These are phyloP conservation scores for Fistulinella prunicolor DNA, from an alignment of 768 basidiomycete species.

Conservation along the genomic window DNA sequence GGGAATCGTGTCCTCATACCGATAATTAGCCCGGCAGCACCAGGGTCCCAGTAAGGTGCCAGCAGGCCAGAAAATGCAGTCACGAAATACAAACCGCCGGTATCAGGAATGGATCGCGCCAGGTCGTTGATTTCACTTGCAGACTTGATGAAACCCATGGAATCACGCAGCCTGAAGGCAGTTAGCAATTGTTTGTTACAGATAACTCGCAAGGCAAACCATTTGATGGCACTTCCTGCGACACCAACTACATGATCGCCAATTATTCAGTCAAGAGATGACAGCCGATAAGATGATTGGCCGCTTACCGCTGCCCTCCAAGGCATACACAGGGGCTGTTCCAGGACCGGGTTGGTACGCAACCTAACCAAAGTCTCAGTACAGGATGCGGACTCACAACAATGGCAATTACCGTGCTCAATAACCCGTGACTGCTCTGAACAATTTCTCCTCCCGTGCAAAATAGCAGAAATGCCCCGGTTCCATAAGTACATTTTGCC, in stretches of 20 bases:
- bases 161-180: slow-evolving; percentile 72
- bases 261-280: neutral
- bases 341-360: slow-evolving; percentile 85
- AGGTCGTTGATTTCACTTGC: slow-evolving; percentile 84
- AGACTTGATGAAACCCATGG: slow-evolving; percentile 75
- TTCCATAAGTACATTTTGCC: slow-evolving; percentile 98
- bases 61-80: slow-evolving; percentile 95
- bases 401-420: slow-evolving; percentile 67
- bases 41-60: slow-evolving; percentile 97
- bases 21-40: slow-evolving; percentile 83
- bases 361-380: slow-evolving; percentile 45
- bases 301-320: slow-evolving; percentile 90
- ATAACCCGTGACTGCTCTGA: slow-evolving; percentile 77
- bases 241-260: slow-evolving; percentile 70
- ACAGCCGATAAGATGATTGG: neutral
- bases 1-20: slow-evolving; percentile 42
- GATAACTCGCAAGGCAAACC: slow-evolving; percentile 38
- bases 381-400: neutral
- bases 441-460: slow-evolving; percentile 89
- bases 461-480: slow-evolving; percentile 94
- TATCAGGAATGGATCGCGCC: slow-evolving; percentile 69
- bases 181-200: neutral
- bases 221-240: slow-evolving; percentile 94
- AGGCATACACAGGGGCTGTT: slow-evolving; percentile 81
- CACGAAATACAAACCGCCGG: slow-evolving; percentile 94